Conservation (phyloP, 805 yeast species). For the Kodamaea lidongshanica region DNA sequence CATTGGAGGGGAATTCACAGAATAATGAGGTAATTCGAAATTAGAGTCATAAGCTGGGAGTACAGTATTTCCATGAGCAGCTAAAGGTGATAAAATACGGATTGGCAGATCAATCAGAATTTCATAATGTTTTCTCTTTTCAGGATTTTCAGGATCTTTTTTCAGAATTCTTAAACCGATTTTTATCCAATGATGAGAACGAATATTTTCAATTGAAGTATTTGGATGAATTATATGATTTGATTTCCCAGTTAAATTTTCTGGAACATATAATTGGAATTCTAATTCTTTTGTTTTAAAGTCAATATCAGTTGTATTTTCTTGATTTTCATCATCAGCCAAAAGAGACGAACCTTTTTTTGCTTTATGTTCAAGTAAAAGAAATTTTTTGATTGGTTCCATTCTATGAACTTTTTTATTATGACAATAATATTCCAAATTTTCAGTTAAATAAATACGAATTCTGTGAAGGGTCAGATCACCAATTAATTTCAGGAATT, state of each 20-base stretch:
- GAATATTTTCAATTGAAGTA: conserved; percentile 71
- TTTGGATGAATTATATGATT: conserved; percentile 66
- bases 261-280: conserved; percentile 81
- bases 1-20: conserved; percentile 39
- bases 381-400: conserved; percentile 80
- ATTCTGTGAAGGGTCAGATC: conserved; percentile 83
- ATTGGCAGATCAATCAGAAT: conserved; percentile 93
- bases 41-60: conserved; percentile 61
- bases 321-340: conserved; percentile 27
- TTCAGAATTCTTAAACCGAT: conserved; percentile 75
- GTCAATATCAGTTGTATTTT: conserved; percentile 37
- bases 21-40: background rate
- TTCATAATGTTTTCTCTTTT: conserved; percentile 84
- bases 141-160: conserved; percentile 45
- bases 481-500: conserved; percentile 73
- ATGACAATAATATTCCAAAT: conserved; percentile 82
- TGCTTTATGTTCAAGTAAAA: conserved; percentile 77
- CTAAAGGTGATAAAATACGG: conserved; percentile 66
- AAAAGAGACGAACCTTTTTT: conserved; percentile 42
- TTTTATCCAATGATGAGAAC: conserved; percentile 94
- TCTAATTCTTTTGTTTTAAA: conserved; percentile 74
- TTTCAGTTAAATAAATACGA: conserved; percentile 80
- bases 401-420: conserved; percentile 84
- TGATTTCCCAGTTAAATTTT: conserved; percentile 48
- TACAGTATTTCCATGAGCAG: conserved; percentile 75